Conservation (phyloP, 305 asterid genomes). For the Fraxinus latifolia region DNA sequence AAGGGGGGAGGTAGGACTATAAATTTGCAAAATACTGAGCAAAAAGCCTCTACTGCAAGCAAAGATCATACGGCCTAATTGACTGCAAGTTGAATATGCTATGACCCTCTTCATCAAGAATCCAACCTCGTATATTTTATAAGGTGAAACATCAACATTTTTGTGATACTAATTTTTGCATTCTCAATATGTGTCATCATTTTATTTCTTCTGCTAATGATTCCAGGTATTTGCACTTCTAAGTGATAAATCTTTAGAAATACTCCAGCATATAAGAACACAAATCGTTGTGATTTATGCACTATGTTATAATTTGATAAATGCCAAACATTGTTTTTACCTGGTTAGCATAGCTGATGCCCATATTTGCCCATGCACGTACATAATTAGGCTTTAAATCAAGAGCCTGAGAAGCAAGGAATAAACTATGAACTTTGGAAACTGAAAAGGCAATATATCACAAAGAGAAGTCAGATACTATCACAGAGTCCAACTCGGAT, state of each 20-base stretch:
- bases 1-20: neutral
- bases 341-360: conserved; percentile 99
- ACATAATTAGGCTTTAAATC: conserved; percentile 97
- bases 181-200: conserved; percentile 3
- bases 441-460: conserved; percentile 19
- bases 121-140: neutral
- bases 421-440: conserved; percentile 12
- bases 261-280: conserved; percentile 18
- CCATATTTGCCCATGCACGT: conserved; percentile 99
- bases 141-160: conserved; percentile 12
- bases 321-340: conserved; percentile 33
- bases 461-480: conserved; percentile 11
- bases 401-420: conserved; percentile 65
- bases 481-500: neutral
- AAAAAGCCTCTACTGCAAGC: neutral
- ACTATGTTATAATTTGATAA: neutral
- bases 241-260: neutral
- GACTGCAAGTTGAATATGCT: neutral
- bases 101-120: conserved; percentile 5
- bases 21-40: neutral
- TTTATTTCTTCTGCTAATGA: conserved; percentile 14
- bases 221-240: neutral
- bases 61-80: neutral
- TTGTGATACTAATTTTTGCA: neutral
- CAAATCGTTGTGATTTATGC: neutral